A percentile compares a stretch with the other conserved stretches of the same genome.
These are phyloP conservation scores for Calophaca sinica DNA, from an alignment of 306 rosid species.

Conservation along the genomic window DNA sequence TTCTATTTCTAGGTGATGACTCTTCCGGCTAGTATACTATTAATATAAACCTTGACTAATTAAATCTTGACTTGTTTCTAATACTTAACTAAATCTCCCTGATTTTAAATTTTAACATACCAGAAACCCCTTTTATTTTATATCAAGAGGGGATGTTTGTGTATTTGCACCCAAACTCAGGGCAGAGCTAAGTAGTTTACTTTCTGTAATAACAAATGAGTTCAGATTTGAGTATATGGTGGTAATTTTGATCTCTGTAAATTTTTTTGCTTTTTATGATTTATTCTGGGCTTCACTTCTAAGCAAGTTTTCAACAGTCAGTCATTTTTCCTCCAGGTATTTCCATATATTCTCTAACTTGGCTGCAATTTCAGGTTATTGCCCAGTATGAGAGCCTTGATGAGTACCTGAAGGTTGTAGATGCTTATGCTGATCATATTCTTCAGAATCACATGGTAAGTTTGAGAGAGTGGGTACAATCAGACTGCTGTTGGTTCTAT, in stretches of 20 bases:
- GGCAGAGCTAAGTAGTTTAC: neutral
- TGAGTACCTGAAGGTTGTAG: constrained; percentile 88
- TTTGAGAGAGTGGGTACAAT: constrained; percentile 34
- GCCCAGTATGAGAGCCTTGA: constrained; percentile 66
- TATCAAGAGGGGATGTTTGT: constrained; percentile 2
- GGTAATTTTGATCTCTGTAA: neutral
- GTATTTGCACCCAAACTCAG: constrained; percentile 15
- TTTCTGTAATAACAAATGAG: neutral
- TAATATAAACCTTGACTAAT: constrained; percentile 19
- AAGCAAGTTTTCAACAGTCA: constrained; percentile 31
- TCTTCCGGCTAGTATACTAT: too few relatives aligned
- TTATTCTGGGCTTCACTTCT: constrained; percentile 15
- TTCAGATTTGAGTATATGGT: constrained; percentile 35
- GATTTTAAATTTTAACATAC: constrained; percentile 17
- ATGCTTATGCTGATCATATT: constrained; percentile 84
- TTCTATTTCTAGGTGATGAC: neutral
- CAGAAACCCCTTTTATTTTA: constrained; percentile 21
- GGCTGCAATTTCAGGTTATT: constrained; percentile 65
- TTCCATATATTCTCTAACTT: constrained; percentile 40
- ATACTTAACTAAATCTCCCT: constrained; percentile 9
- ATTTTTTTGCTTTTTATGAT: constrained; percentile 6
- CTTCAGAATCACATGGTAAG: constrained; percentile 86
- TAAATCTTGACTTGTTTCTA: constrained; percentile 13
- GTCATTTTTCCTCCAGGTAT: constrained; percentile 15
- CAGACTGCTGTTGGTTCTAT: constrained; percentile 27